Conservation (phyloP, 192 early-diverging fungal species). For the Phlyctochytrium arcticum region DNA sequence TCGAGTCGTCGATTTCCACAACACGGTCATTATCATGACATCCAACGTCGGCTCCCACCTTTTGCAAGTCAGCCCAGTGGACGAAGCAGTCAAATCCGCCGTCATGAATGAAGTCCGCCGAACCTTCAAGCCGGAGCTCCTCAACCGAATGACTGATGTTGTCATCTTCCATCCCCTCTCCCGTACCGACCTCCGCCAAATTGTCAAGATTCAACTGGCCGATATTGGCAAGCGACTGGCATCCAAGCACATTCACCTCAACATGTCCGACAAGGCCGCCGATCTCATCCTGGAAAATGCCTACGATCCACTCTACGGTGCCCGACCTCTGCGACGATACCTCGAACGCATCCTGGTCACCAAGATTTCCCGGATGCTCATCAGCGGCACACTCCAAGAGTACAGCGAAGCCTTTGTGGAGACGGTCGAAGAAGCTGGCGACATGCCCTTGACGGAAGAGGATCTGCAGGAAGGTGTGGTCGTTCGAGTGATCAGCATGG, state of each 20-base stretch:
- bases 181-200: slow-evolving; percentile 54
- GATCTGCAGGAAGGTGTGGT: slow-evolving; percentile 13
- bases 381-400: slow-evolving; percentile 61
- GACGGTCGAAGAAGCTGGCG: neutral
- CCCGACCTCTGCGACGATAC: slow-evolving; percentile 85
- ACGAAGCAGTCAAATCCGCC: slow-evolving; percentile 17
- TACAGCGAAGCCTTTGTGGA: slow-evolving; percentile 30
- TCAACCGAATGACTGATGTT: slow-evolving; percentile 95
- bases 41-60: slow-evolving; percentile 76
- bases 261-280: slow-evolving; percentile 64
- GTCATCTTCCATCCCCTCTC: slow-evolving; percentile 77
- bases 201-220: slow-evolving; percentile 68
- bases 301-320: slow-evolving; percentile 94
- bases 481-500: neutral
- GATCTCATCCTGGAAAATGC: slow-evolving; percentile 71
- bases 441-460: neutral
- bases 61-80: slow-evolving; percentile 36
- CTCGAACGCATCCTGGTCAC: slow-evolving; percentile 84
- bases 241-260: slow-evolving; percentile 69
- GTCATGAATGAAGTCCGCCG: slow-evolving; percentile 82
- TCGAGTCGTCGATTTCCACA: slow-evolving; percentile 87
- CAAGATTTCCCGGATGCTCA: slow-evolving; percentile 66
- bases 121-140: slow-evolving; percentile 86
- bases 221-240: slow-evolving; percentile 64
- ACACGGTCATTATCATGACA: slow-evolving; percentile 95